Evolutionary conservation across 371 early-diverging fungal genomes (phyloP).

Genomic region (Furculomyces boomerangus): DNA sequence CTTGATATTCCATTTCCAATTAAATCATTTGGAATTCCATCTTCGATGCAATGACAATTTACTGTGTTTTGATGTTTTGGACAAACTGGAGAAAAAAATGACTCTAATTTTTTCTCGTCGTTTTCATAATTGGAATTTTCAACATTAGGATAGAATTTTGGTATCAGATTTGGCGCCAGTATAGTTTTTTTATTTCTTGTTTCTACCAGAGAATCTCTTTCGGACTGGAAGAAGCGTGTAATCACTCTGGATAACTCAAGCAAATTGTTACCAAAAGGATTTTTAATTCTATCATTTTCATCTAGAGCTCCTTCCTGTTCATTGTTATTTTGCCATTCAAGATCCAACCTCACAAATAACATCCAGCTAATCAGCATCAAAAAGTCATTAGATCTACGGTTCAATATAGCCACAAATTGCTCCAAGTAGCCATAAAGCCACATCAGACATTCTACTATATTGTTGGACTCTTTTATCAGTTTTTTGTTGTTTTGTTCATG

Average conservation of each 20-base stretch:
- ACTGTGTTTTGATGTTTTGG: neutral
- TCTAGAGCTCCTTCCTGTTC: neutral
- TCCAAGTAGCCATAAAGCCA: neutral
- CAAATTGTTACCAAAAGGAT: neutral
- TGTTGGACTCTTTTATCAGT: neutral
- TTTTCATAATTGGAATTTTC: neutral
- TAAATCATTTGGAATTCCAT: neutral
- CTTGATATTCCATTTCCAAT: neutral
- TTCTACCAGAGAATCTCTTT: neutral
- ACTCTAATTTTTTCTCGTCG: neutral
- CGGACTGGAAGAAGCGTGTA: neutral
- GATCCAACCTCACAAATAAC: neutral
- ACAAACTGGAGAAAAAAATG: neutral
- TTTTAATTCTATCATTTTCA: neutral
- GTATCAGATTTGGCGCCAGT: neutral
- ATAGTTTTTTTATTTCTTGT: neutral
- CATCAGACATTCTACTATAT: neutral
- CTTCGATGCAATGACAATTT: neutral
- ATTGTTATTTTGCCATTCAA: neutral
- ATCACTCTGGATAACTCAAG: neutral
- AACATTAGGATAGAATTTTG: neutral
- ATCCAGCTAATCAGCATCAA: neutral
- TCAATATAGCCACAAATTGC: neutral
- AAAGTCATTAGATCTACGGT: neutral
- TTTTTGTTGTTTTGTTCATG: neutral